Conservation (phyloP, 2,329 filamentous ascomycete species). For the Tolypocladium ophioglossoides region DNA sequence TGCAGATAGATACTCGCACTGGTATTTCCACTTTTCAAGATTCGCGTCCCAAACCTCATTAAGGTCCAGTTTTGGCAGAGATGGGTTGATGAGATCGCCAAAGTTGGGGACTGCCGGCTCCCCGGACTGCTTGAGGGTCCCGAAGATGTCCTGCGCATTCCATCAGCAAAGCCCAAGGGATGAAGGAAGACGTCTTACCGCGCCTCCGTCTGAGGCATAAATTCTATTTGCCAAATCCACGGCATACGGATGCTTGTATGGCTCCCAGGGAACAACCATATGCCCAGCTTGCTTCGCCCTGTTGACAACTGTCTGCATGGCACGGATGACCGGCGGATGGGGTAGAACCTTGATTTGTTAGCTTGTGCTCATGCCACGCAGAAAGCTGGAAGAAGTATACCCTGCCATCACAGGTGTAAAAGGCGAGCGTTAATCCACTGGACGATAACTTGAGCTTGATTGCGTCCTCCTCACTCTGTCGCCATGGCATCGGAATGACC, state of each 20-base stretch:
- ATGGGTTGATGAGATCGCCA: constrained; percentile 6
- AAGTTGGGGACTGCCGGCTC: constrained; percentile 27
- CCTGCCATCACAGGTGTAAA: constrained; percentile 18
- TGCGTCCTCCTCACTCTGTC: constrained; percentile 15
- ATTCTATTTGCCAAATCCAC: constrained; percentile 14
- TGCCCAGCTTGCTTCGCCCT: constrained; percentile 16
- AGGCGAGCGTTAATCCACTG: constrained; percentile 18
- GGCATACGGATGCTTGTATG: constrained; percentile 16
- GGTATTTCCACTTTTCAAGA: constrained; percentile 21
- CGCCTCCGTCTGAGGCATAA: constrained; percentile 18
- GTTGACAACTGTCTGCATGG: constrained; percentile 14
- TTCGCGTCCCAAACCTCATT: constrained; percentile 15
- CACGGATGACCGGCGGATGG: constrained; percentile 4
- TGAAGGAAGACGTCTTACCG: constrained; percentile 7
- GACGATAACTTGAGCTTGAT: constrained; percentile 11
- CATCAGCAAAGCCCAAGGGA: background rate
- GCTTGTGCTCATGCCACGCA: background rate
- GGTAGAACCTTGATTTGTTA: background rate
- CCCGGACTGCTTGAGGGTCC: constrained; percentile 16
- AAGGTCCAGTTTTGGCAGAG: constrained; percentile 12
- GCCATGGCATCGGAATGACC: constrained; percentile 24
- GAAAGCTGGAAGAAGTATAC: background rate
- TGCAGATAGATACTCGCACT: constrained; percentile 19
- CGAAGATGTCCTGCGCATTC: constrained; percentile 14
- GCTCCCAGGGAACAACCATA: constrained; percentile 17